Base-by-base conservation (phyloP, 495 filamentous ascomycete species). In the Hyphodiscus hymeniophilus region DNA sequence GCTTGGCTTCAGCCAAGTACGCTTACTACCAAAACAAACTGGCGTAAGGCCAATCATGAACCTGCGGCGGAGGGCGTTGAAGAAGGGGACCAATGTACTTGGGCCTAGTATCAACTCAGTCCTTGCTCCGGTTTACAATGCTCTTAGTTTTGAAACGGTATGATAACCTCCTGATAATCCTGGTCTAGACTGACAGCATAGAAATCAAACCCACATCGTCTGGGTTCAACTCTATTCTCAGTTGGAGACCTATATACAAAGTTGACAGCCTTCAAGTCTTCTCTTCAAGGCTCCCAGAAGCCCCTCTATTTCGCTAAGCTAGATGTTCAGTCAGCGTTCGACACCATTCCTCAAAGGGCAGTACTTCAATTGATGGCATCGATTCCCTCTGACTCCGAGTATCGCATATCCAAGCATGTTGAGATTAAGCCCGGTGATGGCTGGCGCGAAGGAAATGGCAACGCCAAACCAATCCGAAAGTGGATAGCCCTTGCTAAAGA, bases 321-420 rank as follows among this genome's bases (percentile, higher is more conserved):
- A 12, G 92, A 98, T 62, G 88, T 96, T 22, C 73, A 88, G 61
- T 77, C 88, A 7, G 95, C 92, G 45, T 98, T 95, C 61, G 92
- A 98, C 60, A 95, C 87, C 0, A 95, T 98, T 38, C 92, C 92
- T 0, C 94, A 97, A 56, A 57, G 72, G 31, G 72, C 72, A 3
- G 66, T 96, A n/a, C 55, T 97, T 42, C 52, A 61, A 18, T 62
- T 96, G 13, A 73, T 94, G 38, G 31, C 56, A 5, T 63, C 67
- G 2, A 68, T 95, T 16, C 70, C 84, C 15, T 73, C 75, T 6
- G 73, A 85, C 47, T 65, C 77, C 3, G 65, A 70, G 17, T 98
- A 97, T 60, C 70, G 74, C n/a, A 71, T 91, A 22, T 68, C 72
- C 12, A 87, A 81, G 24, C 83, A 95, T 56, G 75, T 78, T 7